Conservation (phyloP, 129 eudicot genomes). For the Flaveria ramosissima region DNA sequence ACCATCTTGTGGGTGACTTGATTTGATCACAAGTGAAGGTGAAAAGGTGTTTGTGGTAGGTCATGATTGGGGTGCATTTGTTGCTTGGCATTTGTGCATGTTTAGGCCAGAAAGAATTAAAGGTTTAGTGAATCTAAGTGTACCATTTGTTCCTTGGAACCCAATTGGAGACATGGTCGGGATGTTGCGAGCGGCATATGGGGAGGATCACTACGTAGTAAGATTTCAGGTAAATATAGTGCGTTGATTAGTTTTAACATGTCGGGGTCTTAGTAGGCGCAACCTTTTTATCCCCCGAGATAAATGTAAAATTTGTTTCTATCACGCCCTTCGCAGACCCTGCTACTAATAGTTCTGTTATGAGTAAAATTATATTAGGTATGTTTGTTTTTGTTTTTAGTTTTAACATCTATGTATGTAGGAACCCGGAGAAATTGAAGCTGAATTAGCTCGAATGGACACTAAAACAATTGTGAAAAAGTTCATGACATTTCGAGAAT, state of each 20-base stretch:
- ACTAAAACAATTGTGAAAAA: conserved; percentile 37
- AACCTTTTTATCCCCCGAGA: too few relatives aligned
- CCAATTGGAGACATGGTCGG: conserved; percentile 32
- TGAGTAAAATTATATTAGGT: too few relatives aligned
- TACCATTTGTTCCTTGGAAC: conserved; percentile 40
- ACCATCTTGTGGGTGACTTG: conserved; percentile 49
- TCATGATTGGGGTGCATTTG: conserved; percentile 52
- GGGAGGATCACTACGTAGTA: conserved; percentile 54
- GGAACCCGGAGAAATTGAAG: conserved; percentile 68
- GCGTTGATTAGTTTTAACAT: too few relatives aligned
- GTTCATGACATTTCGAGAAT: conserved; percentile 41
- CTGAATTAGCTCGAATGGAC: conserved; percentile 44
- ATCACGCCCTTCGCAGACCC: too few relatives aligned
- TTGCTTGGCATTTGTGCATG: conserved; percentile 51
- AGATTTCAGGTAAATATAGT: conserved; percentile 45
- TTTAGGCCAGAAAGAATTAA: conserved; percentile 48
- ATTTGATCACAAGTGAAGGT: conserved; percentile 35
- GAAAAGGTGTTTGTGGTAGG: conserved; percentile 56
- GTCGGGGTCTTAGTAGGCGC: too few relatives aligned
- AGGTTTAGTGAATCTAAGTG: conserved; percentile 53
- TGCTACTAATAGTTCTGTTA: too few relatives aligned
- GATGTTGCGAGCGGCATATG: conserved; percentile 25
- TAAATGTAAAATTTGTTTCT: too few relatives aligned
- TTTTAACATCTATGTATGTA: conserved; percentile 8
- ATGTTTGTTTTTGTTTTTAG: too few relatives aligned